Conservation (phyloP, 1,139 yeast genomes). For the Pichia sp. region DNA sequence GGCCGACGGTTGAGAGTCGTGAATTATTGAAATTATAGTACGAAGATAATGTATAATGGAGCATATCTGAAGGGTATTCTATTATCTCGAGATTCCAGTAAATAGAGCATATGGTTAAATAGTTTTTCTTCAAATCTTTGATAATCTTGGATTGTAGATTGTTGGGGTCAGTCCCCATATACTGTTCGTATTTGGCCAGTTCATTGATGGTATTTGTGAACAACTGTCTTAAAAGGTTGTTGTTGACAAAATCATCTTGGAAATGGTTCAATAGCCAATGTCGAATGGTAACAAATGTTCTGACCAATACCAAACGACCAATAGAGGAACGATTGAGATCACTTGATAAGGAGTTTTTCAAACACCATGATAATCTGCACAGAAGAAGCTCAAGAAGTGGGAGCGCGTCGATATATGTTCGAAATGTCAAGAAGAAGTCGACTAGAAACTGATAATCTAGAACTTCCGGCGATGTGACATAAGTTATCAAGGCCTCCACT, state of each 20-base stretch:
- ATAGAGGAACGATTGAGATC: conserved; percentile 39
- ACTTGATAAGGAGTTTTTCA: conserved; percentile 34
- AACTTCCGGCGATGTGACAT: conserved; percentile 72
- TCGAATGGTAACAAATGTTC: conserved; percentile 82
- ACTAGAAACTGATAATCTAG: conserved; percentile 74
- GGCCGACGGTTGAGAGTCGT: conserved; percentile 30
- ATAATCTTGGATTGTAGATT: conserved; percentile 40
- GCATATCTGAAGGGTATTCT: conserved; percentile 18
- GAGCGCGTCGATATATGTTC: conserved; percentile 59
- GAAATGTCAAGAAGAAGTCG: conserved; percentile 81
- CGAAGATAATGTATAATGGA: conserved; percentile 24
- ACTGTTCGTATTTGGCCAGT: conserved; percentile 27
- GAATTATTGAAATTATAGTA: conserved; percentile 27
- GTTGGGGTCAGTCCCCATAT: conserved; percentile 21
- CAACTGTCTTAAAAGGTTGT: conserved; percentile 41
- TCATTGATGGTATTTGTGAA: conserved; percentile 50
- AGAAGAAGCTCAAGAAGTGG: conserved; percentile 58
- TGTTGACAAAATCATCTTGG: conserved; percentile 58
- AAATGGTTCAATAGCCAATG: conserved; percentile 86
- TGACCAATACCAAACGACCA: conserved; percentile 68
- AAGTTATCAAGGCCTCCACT: conserved; percentile 56
- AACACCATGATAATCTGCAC: conserved; percentile 70
- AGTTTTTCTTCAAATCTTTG: conserved; percentile 40
- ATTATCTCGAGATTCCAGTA: conserved; percentile 43
- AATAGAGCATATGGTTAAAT: conserved; percentile 34